A percentile compares a stretch with the other conserved stretches of the same genome.
These are phyloP conservation scores for Solanum lycopersicoides DNA, from an alignment of 257 asterid species.

Conservation along the genomic window DNA sequence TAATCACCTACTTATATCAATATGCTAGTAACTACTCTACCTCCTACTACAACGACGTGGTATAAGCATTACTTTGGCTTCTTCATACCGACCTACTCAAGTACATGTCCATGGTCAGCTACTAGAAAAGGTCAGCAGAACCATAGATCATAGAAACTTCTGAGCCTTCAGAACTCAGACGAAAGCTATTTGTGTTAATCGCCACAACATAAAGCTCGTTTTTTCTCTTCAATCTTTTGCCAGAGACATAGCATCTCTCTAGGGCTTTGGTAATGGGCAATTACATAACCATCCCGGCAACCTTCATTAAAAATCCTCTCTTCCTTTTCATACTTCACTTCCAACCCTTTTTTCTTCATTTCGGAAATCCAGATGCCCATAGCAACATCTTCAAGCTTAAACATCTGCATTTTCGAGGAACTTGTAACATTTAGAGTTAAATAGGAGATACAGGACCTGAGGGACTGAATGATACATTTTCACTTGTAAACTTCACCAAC, in stretches of 20 bases:
- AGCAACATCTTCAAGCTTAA: slow-evolving; percentile 94
- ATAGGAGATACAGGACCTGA: background rate
- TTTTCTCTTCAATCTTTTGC: slow-evolving; percentile 81
- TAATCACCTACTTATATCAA: background rate
- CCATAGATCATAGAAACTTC: background rate
- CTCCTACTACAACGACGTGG: background rate
- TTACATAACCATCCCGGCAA: slow-evolving; percentile 69
- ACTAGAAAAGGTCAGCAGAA: background rate
- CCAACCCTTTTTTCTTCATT: slow-evolving; percentile 58
- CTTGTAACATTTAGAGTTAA: background rate
- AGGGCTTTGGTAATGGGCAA: slow-evolving; percentile 93
- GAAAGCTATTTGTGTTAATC: slow-evolving; percentile 16
- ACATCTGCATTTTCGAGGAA: slow-evolving; percentile 40
- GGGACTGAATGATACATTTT: background rate
- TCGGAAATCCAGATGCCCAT: slow-evolving; percentile 97
- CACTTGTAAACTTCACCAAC: background rate
- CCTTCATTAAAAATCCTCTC: slow-evolving; percentile 72
- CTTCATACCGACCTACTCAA: background rate
- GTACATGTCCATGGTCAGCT: background rate
- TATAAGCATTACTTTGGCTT: background rate
- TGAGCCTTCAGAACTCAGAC: background rate
- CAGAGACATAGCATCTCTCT: slow-evolving; percentile 86
- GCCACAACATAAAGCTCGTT: slow-evolving; percentile 65
- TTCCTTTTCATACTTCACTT: slow-evolving; percentile 64
- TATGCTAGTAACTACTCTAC: background rate